Evolutionary conservation across 176 grass and related monocot species (phyloP).

Genomic region (Eleusine indica): DNA sequence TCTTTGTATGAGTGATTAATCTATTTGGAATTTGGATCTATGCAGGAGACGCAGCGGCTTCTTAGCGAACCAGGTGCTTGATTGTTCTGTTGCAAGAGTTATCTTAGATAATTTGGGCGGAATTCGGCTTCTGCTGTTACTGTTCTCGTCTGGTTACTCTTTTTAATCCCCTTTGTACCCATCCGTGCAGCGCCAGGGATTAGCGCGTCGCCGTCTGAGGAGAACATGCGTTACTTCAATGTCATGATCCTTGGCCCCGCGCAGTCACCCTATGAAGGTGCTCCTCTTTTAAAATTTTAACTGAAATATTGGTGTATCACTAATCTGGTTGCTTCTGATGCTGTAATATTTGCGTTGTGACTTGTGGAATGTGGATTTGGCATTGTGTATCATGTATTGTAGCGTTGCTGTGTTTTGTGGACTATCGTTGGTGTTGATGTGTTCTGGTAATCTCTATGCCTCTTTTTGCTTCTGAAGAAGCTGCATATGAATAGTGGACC

Average conservation of each 20-base stretch:
- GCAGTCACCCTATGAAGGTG: constrained; percentile 80
- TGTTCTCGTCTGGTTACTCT: background rate
- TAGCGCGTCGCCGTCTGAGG: constrained; percentile 88
- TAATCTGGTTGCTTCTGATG: background rate
- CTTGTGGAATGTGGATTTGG: background rate
- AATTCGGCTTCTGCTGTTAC: background rate
- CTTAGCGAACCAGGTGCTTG: constrained; percentile 88
- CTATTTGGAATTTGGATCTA: constrained; percentile 43
- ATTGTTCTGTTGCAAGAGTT: background rate
- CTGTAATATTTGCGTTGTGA: background rate
- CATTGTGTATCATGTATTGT: background rate
- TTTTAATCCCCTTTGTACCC: constrained; percentile 13
- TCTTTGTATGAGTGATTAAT: background rate
- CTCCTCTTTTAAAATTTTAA: background rate
- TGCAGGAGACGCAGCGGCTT: constrained; percentile 89
- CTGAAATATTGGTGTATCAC: background rate
- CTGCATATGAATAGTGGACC: background rate
- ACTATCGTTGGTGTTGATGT: background rate
- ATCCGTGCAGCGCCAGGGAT: constrained; percentile 76
- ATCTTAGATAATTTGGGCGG: constrained; percentile 15
- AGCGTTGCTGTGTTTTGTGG: background rate
- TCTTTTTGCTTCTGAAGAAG: background rate
- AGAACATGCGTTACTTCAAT: constrained; percentile 98
- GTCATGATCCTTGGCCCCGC: constrained; percentile 91
- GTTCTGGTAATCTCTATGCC: background rate